Conservation (phyloP, 2,329 filamentous ascomycete species). For the Fusarium multiceps region DNA sequence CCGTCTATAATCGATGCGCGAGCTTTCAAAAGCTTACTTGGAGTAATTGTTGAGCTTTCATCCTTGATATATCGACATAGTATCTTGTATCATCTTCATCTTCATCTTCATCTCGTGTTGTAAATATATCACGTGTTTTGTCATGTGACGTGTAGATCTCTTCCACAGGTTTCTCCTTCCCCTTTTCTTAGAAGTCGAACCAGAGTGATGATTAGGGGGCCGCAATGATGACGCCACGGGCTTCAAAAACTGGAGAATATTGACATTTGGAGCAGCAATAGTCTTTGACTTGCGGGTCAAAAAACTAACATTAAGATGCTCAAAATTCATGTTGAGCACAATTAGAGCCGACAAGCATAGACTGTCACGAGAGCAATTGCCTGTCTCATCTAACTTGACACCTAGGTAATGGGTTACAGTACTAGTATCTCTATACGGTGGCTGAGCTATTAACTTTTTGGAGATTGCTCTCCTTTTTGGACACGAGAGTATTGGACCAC, state of each 20-base stretch:
- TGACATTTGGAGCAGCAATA: background rate
- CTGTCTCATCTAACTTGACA: constrained; percentile 25
- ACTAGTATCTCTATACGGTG: background rate
- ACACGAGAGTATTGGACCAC: constrained; percentile 35
- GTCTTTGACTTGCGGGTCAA: background rate
- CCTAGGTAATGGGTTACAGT: background rate
- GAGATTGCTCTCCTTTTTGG: constrained; percentile 37
- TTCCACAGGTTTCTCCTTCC: constrained; percentile 16
- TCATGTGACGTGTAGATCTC: constrained; percentile 20
- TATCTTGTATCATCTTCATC: background rate
- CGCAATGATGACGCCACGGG: constrained; percentile 33
- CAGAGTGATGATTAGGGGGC: constrained; percentile 3
- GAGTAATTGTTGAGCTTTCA: background rate
- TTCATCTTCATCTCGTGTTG: background rate
- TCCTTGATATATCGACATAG: background rate
- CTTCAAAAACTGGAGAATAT: background rate
- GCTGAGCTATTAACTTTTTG: constrained; percentile 26
- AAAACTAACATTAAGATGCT: constrained; percentile 15
- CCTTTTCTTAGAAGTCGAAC: constrained; percentile 3
- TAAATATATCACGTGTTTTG: background rate
- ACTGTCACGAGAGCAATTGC: constrained; percentile 38
- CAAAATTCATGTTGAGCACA: constrained; percentile 11
- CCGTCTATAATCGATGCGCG: background rate
- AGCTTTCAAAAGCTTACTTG: background rate
- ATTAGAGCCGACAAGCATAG: constrained; percentile 17